Base-by-base conservation (phyloP, 2,329 filamentous ascomycete genomes). In the Furcasterigmium sp. region DNA sequence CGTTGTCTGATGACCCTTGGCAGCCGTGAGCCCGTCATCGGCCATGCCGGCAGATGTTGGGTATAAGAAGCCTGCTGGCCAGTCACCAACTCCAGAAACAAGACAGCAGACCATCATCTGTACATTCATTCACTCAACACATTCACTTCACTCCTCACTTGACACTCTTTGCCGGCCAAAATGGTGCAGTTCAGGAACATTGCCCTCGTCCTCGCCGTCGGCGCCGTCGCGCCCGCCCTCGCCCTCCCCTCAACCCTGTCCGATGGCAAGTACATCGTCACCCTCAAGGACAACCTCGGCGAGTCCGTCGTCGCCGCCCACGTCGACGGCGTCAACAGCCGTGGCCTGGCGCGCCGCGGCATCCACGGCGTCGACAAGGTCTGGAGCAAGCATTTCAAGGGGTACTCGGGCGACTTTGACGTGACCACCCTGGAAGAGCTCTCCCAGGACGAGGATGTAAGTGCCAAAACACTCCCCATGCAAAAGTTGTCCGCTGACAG, bases 181-280 rank as follows among this genome's bases (percentile, higher is more conserved):
- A 40, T 40, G 38, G 38, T 40, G 7, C 15, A 14, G 21, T 30
- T 40, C 26, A 35, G 17, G 8, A 2, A n/a, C 29, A 3, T 17
- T 11, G n/a, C 14, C 10, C n/a, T 40, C 18, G 38, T n/a, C 17
- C 18, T 21, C 7, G 19, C 29, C 21, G 20, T 35, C 19, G 39
- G 20, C 18, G 41, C 32, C 14, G 39, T 43, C 8, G n/a, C 15
- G 26, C 32, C 45, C 42, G 47, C 64, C 29, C 48, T 67, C 30
- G 51, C 63, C 38, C 47, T 67, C 30, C 51, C 63, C 38, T 25
- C 38, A 15, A 29, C 25, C 26, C 26, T 28, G 5, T 23, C 17
- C 6, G 25, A 28, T 29, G 61, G 60, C 50, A 70, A 64, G 49
- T 73, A 71, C 53, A 73, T 73, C 44, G 55, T 73, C 53, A 73